Conservation (phyloP, 2,329 filamentous ascomycete genomes). For the Ilyonectria mors-panacis region DNA sequence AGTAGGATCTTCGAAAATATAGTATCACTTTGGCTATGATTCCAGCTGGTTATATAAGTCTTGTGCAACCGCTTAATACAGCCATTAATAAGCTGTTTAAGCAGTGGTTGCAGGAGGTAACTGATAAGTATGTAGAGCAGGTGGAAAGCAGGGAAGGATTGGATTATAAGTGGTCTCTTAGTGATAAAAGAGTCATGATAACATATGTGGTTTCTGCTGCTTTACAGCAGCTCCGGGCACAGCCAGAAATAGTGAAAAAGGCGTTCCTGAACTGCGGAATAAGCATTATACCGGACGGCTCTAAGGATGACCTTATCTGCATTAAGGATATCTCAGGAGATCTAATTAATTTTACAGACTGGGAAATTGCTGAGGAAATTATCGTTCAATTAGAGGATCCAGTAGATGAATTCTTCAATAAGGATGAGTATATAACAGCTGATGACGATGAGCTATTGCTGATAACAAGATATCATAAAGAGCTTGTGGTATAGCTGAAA, state of each 20-base stretch:
- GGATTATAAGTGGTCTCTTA: slow-evolving; percentile 12
- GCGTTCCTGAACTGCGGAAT: slow-evolving; percentile 22
- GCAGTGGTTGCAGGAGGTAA: background rate
- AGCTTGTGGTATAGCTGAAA: too few species aligned
- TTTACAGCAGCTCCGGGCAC: background rate
- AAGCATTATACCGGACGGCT: slow-evolving; percentile 11
- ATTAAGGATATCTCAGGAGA: slow-evolving; percentile 15
- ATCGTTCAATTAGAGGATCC: slow-evolving; percentile 3
- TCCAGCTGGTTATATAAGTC: slow-evolving; percentile 1
- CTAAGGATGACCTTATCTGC: background rate
- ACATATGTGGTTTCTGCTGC: slow-evolving; percentile 10
- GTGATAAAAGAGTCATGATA: slow-evolving; percentile 21
- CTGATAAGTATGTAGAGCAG: background rate
- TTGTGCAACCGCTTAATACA: slow-evolving; percentile 1
- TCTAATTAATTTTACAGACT: slow-evolving; percentile 12
- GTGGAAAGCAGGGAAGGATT: background rate
- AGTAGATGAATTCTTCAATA: background rate
- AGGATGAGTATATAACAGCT: too few species aligned
- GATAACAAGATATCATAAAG: too few species aligned
- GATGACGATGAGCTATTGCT: too few species aligned
- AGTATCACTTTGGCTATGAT: background rate
- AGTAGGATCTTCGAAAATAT: background rate
- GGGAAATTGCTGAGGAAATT: slow-evolving; percentile 12
- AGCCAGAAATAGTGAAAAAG: slow-evolving; percentile 12
- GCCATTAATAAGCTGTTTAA: slow-evolving; percentile 9